Conservation (phyloP, 2,329 filamentous ascomycete genomes). For the Fusarium setosum region DNA sequence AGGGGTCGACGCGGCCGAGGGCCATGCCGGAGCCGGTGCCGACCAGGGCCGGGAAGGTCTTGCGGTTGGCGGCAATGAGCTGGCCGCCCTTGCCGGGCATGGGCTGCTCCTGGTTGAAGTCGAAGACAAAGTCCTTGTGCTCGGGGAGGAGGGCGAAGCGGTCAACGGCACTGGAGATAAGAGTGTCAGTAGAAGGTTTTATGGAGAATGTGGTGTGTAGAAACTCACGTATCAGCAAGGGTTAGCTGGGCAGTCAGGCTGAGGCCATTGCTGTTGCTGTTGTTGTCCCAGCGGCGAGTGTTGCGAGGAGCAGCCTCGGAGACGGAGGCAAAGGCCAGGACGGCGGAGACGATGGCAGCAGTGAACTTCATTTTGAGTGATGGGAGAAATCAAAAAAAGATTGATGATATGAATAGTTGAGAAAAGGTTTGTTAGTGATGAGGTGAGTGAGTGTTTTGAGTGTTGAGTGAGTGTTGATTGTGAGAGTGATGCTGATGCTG, state of each 20-base stretch:
- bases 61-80: constrained; percentile 64
- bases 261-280: constrained; percentile 23
- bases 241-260: constrained; percentile 53
- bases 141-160: constrained; percentile 56
- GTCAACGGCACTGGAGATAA: constrained; percentile 51
- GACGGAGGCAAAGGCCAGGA: constrained; percentile 53
- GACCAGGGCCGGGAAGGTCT: constrained; percentile 67
- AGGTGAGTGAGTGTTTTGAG: not conserved
- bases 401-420: not conserved
- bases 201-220: not conserved
- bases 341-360: constrained; percentile 47
- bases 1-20: constrained; percentile 62
- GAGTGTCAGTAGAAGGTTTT: constrained; percentile 21
- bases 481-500: constrained; percentile 20
- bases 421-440: no score
- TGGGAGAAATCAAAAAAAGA: no score
- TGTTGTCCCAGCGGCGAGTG: constrained; percentile 12
- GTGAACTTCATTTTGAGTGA: constrained; percentile 48
- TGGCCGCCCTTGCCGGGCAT: constrained; percentile 54
- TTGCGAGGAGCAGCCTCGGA: constrained; percentile 43
- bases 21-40: constrained; percentile 63
- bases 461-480: not conserved
- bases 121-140: constrained; percentile 60
- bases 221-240: constrained; percentile 52
- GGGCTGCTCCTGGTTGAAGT: constrained; percentile 53